phyloP scores from a whole-genome alignment of 495 filamentous ascomycete genomes.

The Tuber melanosporum region DNA sequence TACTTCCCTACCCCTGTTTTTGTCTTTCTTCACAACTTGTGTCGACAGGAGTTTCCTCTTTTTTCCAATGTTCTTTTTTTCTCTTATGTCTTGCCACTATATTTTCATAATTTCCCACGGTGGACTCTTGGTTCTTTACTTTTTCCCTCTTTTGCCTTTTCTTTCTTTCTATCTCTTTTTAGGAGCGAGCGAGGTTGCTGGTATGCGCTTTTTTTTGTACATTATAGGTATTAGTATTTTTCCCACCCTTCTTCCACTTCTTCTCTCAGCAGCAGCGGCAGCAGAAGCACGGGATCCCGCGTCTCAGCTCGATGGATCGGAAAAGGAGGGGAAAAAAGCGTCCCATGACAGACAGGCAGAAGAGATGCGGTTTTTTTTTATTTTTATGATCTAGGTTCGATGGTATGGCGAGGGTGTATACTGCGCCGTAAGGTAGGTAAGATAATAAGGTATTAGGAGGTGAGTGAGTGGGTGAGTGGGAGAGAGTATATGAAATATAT shows the following conservation, averaged over 20 bases:
- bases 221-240: conserved; percentile 38
- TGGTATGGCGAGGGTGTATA: not conserved
- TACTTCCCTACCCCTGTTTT: not conserved
- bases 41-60: conserved; percentile 16
- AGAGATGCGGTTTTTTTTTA: not conserved
- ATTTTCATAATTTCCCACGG: not conserved
- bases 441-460: not conserved
- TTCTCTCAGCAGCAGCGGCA: not conserved
- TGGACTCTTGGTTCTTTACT: conserved; percentile 10
- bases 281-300: not conserved
- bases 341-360: not conserved
- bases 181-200: conserved; percentile 28
- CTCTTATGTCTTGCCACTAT: conserved; percentile 1
- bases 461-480: not conserved
- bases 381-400: not conserved
- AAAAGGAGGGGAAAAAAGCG: not conserved
- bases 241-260: conserved; percentile 15
- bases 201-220: conserved; percentile 15
- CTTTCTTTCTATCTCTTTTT: conserved; percentile 23
- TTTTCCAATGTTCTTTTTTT: conserved; percentile 17
- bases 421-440: not conserved
- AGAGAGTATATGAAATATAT: not conserved
- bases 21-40: not conserved
- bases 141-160: conserved; percentile 18
- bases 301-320: conserved; percentile 3